Conservation (phyloP, 169 alveolate genomes). For the Perkinsus marinus region DNA sequence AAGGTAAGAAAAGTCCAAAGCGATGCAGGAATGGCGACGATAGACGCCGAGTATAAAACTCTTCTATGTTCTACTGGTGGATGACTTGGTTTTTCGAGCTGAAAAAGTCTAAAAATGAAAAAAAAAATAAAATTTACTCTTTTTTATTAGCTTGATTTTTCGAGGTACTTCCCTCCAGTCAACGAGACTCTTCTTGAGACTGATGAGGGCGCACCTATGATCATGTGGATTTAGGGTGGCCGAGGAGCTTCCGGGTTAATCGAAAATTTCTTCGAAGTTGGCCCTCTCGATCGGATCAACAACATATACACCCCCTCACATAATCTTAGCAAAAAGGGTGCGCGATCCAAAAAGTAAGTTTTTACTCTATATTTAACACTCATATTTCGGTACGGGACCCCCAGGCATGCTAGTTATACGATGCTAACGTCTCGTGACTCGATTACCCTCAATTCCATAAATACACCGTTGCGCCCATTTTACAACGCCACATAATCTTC, state of each 20-base stretch:
- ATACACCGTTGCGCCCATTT: neutral
- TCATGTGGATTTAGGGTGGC: conserved; percentile 38
- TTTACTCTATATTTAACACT: no score
- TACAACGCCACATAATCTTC: neutral
- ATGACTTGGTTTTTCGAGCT: no score
- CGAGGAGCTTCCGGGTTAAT: conserved; percentile 29
- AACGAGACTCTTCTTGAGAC: neutral
- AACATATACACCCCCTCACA: no score
- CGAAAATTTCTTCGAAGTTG: conserved; percentile 12
- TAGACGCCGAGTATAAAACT: conserved; percentile 4
- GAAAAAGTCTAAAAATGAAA: no score
- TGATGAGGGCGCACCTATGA: conserved; percentile 18
- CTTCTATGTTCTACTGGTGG: conserved; percentile 15
- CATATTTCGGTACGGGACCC: no score
- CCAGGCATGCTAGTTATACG: no score
- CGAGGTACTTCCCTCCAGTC: neutral
- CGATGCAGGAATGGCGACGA: conserved; percentile 8
- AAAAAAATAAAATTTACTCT: no score
- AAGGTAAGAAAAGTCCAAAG: neutral
- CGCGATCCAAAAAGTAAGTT: no score
- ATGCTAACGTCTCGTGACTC: neutral
- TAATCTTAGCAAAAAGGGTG: no score
- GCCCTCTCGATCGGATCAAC: conserved; percentile 1
- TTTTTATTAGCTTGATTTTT: neutral
- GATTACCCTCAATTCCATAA: neutral